Evolutionary conservation across 345 rosid species (phyloP).

Genomic region (Luvunga scandens): DNA sequence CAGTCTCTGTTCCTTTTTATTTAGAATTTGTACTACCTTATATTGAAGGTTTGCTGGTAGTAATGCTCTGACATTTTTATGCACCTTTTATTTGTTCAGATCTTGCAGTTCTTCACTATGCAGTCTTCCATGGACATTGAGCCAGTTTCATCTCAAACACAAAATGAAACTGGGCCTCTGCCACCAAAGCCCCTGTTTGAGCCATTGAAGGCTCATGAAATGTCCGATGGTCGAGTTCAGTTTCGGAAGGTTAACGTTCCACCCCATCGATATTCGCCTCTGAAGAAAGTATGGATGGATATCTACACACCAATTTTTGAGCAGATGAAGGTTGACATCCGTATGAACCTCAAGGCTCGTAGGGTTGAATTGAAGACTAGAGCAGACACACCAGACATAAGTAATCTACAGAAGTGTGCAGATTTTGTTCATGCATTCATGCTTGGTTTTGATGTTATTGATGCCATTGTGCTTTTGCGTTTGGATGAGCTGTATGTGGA

Average conservation of each 20-base stretch:
- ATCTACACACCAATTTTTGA: constrained; percentile 72
- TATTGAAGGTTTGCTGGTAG: neutral
- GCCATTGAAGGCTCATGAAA: constrained; percentile 82
- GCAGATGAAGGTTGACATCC: constrained; percentile 89
- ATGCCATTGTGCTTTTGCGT: constrained; percentile 73
- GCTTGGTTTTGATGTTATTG: constrained; percentile 77
- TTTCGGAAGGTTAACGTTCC: constrained; percentile 72
- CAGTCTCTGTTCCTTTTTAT: neutral
- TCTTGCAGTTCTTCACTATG: constrained; percentile 4
- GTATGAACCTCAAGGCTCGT: constrained; percentile 81
- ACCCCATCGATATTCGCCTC: constrained; percentile 74
- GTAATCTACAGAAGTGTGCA: constrained; percentile 80
- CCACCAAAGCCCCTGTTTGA: constrained; percentile 65
- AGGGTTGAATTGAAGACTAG: constrained; percentile 78
- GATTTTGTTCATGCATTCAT: constrained; percentile 92
- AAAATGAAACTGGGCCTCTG: constrained; percentile 16
- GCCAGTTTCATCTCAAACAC: constrained; percentile 7
- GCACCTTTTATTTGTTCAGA: neutral
- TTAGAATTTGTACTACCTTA: neutral
- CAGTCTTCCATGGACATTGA: constrained; percentile 52
- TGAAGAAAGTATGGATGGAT: constrained; percentile 85
- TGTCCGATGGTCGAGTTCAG: constrained; percentile 74
- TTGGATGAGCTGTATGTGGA: constrained; percentile 83
- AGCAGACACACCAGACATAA: constrained; percentile 63
- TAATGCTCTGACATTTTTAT: neutral